Evolutionary conservation across 441 rosid species (phyloP).

Genomic region (Bocquillonia castaneifolia): DNA sequence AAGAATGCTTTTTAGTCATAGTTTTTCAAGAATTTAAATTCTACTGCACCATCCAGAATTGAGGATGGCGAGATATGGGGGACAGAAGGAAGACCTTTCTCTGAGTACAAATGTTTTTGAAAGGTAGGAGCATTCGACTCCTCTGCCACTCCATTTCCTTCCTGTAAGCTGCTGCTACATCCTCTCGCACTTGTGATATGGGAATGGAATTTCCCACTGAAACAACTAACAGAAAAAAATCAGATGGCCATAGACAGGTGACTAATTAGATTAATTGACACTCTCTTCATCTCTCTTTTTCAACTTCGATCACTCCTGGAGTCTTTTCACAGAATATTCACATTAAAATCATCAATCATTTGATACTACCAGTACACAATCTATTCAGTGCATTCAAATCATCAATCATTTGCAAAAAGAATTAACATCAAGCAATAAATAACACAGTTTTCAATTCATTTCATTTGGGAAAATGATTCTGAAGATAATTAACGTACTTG

Average conservation of each 20-base stretch:
- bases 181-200: slow-evolving; percentile 69
- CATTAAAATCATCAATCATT: not conserved
- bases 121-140: slow-evolving; percentile 57
- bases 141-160: slow-evolving; percentile 56
- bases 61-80: not conserved
- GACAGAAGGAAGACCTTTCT: slow-evolving; percentile 45
- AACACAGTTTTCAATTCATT: not conserved
- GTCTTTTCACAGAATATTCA: too few species aligned
- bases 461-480: not conserved
- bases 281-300: not conserved
- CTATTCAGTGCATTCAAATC: not conserved
- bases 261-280: not conserved
- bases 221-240: not conserved
- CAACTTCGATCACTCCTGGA: not conserved
- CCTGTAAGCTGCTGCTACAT: slow-evolving; percentile 64
- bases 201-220: slow-evolving; percentile 69
- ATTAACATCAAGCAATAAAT: not conserved
- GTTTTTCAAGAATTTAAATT: slow-evolving; percentile 6
- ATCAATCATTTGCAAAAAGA: not conserved
- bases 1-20: slow-evolving; percentile 6
- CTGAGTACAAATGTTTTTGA: slow-evolving; percentile 50
- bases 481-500: slow-evolving; percentile 46
- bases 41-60: not conserved
- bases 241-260: slow-evolving; percentile 8
- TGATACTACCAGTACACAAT: not conserved